Evolutionary conservation across 2,329 filamentous ascomycete species (phyloP).

Genomic region (Exophiala sideris): DNA sequence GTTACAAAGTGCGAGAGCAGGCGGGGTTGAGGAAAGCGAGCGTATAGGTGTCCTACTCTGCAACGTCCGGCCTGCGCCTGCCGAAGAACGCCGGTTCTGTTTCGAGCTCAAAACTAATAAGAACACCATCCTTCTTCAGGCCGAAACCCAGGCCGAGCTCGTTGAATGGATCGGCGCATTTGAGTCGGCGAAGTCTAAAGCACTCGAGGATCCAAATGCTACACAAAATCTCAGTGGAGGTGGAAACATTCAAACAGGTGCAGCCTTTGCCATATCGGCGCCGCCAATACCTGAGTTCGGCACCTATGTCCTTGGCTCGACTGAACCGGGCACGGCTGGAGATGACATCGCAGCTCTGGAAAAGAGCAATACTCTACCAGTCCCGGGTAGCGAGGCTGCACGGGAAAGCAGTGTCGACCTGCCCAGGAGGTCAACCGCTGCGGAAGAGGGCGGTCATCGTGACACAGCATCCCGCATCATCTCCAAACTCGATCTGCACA

Average conservation of each 20-base stretch:
- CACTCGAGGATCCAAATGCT: conserved; percentile 69
- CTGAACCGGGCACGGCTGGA: conserved; percentile 46
- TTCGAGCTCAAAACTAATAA: conserved; percentile 99
- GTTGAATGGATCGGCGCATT: conserved; percentile 93
- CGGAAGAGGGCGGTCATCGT: conserved; percentile 68
- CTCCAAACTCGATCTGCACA: conserved; percentile 84
- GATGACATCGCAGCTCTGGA: conserved; percentile 55
- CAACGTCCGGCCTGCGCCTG: conserved; percentile 83
- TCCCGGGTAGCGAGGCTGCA: conserved; percentile 61
- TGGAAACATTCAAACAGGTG: conserved; percentile 51
- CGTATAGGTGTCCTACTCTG: conserved; percentile 94
- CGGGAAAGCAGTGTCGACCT: conserved; percentile 72
- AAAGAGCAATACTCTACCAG: conserved; percentile 60
- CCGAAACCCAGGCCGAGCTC: conserved; percentile 88
- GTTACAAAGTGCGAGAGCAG: conserved; percentile 71
- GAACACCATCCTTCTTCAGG: conserved; percentile 81
- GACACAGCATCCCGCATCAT: conserved; percentile 87
- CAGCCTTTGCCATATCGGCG: conserved; percentile 89
- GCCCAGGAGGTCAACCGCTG: conserved; percentile 51
- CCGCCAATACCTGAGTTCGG: conserved; percentile 88
- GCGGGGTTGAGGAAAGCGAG: conserved; percentile 90
- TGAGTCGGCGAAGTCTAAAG: conserved; percentile 88
- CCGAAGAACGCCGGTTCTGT: conserved; percentile 92
- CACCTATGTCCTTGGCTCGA: conserved; percentile 68
- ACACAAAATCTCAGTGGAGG: conserved; percentile 47